Percentiles rank a stretch among this genome's conserved stretches.
Evolutionary conservation across 169 alveolate species (phyloP).

Genomic region (Babesia divergens): DNA sequence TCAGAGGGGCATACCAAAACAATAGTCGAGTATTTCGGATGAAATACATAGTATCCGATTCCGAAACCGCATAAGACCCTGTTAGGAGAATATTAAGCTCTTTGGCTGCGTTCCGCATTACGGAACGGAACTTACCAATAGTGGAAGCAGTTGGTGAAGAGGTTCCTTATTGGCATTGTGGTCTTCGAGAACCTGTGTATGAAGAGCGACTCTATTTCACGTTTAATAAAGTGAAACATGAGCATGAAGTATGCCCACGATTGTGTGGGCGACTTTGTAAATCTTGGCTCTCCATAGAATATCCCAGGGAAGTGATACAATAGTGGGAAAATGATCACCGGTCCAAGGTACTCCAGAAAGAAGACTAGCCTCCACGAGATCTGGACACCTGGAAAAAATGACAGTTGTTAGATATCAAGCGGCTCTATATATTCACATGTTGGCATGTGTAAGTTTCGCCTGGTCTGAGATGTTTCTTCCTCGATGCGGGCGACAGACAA

Average conservation of each 20-base stretch:
- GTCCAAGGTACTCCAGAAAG: constrained; percentile 96
- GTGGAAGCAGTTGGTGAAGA: constrained; percentile 93
- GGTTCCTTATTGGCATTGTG: constrained; percentile 94
- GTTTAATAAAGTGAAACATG: constrained; percentile 91
- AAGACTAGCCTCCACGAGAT: constrained; percentile 95
- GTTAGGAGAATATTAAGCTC: not conserved
- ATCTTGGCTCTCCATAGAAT: constrained; percentile 4
- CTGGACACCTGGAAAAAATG: constrained; percentile 86
- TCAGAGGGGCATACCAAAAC: constrained; percentile 26
- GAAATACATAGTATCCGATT: constrained; percentile 91
- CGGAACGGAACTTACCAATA: constrained; percentile 86
- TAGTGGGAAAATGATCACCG: constrained; percentile 89
- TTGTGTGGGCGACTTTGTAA: constrained; percentile 13
- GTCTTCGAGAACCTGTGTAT: constrained; percentile 94
- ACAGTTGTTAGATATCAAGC: too few relatives aligned
- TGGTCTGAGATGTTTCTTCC: too few relatives aligned
- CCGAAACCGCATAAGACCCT: constrained; percentile 85
- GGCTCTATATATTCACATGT: too few relatives aligned
- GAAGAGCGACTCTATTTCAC: constrained; percentile 95
- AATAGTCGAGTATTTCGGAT: constrained; percentile 87
- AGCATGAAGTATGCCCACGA: constrained; percentile 67
- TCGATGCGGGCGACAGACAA: too few relatives aligned
- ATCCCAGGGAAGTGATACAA: constrained; percentile 80
- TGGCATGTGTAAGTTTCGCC: too few relatives aligned
- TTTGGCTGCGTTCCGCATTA: too few relatives aligned